Percentiles rank a stretch among this genome's conserved stretches.
Conservation (phyloP, 768 basidiomycete genomes). For the Chalciporus pseudorubinellus region DNA sequence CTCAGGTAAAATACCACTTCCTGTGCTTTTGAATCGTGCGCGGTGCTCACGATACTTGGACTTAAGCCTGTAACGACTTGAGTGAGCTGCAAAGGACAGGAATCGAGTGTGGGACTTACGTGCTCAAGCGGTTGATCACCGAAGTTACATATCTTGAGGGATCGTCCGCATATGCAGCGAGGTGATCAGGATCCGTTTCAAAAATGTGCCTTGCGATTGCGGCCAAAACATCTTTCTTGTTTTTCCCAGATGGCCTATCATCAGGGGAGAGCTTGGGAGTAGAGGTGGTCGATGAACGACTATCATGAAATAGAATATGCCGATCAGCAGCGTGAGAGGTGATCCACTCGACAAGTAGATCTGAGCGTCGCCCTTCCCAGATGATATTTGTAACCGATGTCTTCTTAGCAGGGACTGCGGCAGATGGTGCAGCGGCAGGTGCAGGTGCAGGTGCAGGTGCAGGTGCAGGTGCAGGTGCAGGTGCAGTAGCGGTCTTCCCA, state of each 20-base stretch:
- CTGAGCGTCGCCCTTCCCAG: too few relatives aligned
- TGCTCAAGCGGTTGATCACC: neutral
- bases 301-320: too few relatives aligned
- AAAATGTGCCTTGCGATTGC: slow-evolving; percentile 4
- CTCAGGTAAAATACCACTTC: neutral
- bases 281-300: too few relatives aligned
- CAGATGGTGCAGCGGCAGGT: too few relatives aligned
- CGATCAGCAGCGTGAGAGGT: too few relatives aligned
- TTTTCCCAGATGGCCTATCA: slow-evolving; percentile 6
- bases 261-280: too few relatives aligned
- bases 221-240: slow-evolving; percentile 1
- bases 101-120: neutral
- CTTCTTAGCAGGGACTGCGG: too few relatives aligned
- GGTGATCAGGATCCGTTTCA: neutral
- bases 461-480: too few relatives aligned
- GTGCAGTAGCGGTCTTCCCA: too few relatives aligned
- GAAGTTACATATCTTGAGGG: neutral
- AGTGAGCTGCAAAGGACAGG: neutral
- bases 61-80: neutral
- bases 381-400: too few relatives aligned
- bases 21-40: neutral
- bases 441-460: too few relatives aligned
- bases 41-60: slow-evolving; percentile 1
- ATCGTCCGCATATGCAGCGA: neutral
- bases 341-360: too few relatives aligned